A percentile compares a stretch with the other conserved stretches of the same genome.
phyloP scores from a whole-genome alignment of 441 rosid species.

The Metrosideros polymorpha region DNA sequence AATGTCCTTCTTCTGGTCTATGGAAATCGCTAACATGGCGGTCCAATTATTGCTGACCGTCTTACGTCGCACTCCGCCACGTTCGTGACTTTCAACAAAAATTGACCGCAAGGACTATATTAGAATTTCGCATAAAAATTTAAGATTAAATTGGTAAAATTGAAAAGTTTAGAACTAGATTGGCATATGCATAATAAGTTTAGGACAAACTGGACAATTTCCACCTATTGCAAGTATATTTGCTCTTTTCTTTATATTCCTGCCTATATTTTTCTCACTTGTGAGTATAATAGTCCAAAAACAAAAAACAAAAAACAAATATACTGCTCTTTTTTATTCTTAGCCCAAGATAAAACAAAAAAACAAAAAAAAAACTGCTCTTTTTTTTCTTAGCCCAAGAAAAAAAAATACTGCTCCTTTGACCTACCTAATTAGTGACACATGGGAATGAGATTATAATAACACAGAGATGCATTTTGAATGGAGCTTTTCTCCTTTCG shows the following conservation, averaged over 20 bases:
- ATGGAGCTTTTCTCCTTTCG: not conserved
- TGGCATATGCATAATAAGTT: not conserved
- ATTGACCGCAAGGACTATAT: not conserved
- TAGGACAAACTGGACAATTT: not conserved
- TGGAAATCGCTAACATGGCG: not conserved
- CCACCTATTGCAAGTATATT: not conserved
- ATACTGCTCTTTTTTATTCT: no score
- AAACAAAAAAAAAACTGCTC: no score
- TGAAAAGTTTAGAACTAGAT: not conserved
- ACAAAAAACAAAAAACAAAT: no score
- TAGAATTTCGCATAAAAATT: not conserved
- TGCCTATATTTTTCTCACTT: not conserved
- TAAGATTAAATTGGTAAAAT: not conserved
- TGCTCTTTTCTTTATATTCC: not conserved
- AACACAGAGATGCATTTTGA: not conserved
- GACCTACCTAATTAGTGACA: not conserved
- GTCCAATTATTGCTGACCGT: not conserved
- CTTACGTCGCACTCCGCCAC: not conserved
- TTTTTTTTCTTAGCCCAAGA: no score
- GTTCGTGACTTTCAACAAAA: not conserved
- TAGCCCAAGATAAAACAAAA: no score
- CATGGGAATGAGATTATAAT: not conserved
- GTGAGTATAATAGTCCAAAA: no score
- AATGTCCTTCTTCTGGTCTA: not conserved
- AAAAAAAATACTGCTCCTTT: not conserved